phyloP scores from a whole-genome alignment of 441 rosid genomes.

The Isatis lusitanica region DNA sequence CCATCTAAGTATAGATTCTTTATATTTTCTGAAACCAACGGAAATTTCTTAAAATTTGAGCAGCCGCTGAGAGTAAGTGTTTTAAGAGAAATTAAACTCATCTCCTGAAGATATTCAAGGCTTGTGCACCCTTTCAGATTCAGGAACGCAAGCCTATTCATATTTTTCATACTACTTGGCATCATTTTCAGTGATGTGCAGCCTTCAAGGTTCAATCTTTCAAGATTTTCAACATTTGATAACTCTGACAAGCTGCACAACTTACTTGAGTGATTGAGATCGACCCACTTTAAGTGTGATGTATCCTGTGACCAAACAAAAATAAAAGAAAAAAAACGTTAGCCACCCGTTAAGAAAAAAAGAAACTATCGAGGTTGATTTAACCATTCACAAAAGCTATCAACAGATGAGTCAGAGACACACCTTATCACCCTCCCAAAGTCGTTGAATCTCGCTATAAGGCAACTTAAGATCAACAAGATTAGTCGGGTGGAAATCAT shows the following conservation, averaged over 20 bases:
- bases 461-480: neutral
- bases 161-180: neutral
- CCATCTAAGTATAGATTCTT: neutral
- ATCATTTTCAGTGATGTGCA: neutral
- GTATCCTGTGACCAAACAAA: neutral
- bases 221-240: neutral
- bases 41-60: conserved; percentile 14
- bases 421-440: conserved; percentile 1
- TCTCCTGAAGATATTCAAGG: neutral
- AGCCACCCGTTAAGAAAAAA: neutral
- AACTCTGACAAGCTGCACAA: neutral
- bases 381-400: neutral
- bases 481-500: neutral
- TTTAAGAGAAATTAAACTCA: conserved; percentile 19
- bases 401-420: neutral
- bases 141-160: neutral
- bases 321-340: neutral
- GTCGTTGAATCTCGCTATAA: neutral
- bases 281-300: neutral
- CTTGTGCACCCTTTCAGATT: conserved; percentile 18
- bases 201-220: neutral
- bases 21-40: conserved; percentile 3
- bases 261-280: neutral
- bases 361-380: neutral
- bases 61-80: conserved; percentile 21